A percentile compares a stretch with the other conserved stretches of the same genome.
phyloP scores from a whole-genome alignment of 768 basidiomycete genomes.

The Amanita jacksonii region DNA sequence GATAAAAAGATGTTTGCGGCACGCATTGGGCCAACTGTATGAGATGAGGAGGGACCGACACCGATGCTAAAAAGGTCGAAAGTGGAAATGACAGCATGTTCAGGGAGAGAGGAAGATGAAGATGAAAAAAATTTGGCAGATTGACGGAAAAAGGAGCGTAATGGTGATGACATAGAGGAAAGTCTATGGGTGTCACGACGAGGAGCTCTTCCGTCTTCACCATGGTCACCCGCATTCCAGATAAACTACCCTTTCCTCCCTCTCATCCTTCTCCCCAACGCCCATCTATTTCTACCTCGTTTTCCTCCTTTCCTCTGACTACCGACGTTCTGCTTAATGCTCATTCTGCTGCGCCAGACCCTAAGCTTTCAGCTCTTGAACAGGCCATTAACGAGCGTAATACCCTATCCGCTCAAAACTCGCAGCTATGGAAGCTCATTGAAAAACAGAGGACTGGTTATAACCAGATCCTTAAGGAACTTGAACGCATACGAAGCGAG shows the following conservation, averaged over 20 bases:
- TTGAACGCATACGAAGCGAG: conserved; percentile 76
- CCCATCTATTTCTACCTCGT: not conserved
- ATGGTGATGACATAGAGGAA: no score
- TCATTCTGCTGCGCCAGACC: conserved; percentile 45
- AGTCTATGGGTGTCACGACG: no score
- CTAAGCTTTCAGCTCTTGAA: conserved; percentile 61
- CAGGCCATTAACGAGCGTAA: conserved; percentile 76
- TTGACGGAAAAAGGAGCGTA: no score
- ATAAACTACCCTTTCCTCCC: conserved; percentile 1
- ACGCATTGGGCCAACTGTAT: conserved; percentile 63
- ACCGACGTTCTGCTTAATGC: conserved; percentile 45
- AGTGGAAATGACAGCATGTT: conserved; percentile 85
- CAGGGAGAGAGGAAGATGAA: not conserved
- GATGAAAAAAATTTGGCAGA: no score
- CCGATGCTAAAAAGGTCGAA: conserved; percentile 93
- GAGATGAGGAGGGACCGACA: conserved; percentile 43
- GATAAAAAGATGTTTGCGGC: conserved; percentile 83
- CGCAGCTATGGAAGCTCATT: conserved; percentile 90
- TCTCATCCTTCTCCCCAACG: conserved; percentile 2
- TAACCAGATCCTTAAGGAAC: conserved; percentile 70
- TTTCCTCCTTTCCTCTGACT: conserved; percentile 23
- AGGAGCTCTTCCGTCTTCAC: no score
- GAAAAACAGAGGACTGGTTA: conserved; percentile 86
- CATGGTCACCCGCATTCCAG: no score
- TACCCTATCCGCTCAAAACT: conserved; percentile 68